Evolutionary conservation across 768 basidiomycete species (phyloP), one percentile per base, ranked within the genome.

Genomic region (Rhizopogon vinicolor): DNA sequence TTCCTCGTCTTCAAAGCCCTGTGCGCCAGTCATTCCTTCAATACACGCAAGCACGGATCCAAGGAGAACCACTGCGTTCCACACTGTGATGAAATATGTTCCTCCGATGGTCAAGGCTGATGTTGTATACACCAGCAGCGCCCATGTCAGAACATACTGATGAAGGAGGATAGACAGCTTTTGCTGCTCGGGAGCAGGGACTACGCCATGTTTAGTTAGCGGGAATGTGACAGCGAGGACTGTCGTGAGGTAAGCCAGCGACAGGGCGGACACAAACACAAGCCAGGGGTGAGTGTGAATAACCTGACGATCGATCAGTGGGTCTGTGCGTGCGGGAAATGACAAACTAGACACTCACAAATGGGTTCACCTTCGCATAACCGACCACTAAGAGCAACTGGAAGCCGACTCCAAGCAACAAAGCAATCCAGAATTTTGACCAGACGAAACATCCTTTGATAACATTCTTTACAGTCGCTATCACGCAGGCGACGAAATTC

Each of bases 401-500:
- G 2, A 79, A 59, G 7, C 68, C 76, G 3, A 77, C 59, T 2
- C 75, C 72, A 10, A 84, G 60, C 8, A 76, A 44, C 39, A 89
- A 60, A 1, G 84, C 77, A 0, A 84, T 60, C 82, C 86, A 89
- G 63, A 91, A 86, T 54, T 82, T 81, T 22, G 74, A 70, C 70
- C 83, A 84, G 42, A 70, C 73, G 74, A 81, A 80, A 7, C 76
- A 59, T 0, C 58, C 63, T 45, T 63, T 62, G 14, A 75, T 60
- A 16, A 70, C 56, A 18, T 52, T 54, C 41, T 63, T 69, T 41
- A 71, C 50, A 55, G 55, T 65, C 16, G 49, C 52, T 60, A 73
- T 69, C 16, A 60, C 43, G 19, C 59, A 58, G 41, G 55, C 54
- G 31, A 61, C 35, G 13, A 55, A 31, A 33, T 55, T 58, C 54